Conservation (phyloP, 2,329 filamentous ascomycete species). For the Microcyclosporella mali region DNA sequence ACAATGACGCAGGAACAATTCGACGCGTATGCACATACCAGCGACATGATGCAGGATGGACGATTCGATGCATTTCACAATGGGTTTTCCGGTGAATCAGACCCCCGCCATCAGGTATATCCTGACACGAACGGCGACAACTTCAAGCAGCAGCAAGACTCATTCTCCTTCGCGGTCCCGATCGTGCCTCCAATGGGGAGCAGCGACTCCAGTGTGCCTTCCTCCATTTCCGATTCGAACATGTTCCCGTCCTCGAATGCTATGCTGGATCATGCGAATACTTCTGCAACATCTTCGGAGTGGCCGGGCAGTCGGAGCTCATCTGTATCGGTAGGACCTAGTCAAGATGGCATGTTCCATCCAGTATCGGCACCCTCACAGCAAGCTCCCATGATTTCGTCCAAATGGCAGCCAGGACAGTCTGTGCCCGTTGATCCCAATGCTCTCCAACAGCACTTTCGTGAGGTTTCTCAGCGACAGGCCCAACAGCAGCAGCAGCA, state of each 20-base stretch:
- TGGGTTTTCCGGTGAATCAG: constrained; percentile 14
- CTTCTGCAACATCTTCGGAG: constrained; percentile 26
- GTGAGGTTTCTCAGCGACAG: constrained; percentile 23
- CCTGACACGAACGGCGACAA: constrained; percentile 19
- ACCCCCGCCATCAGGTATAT: constrained; percentile 19
- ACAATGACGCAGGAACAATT: constrained; percentile 35
- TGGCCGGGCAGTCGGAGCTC: constrained; percentile 31
- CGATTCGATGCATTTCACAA: constrained; percentile 14
- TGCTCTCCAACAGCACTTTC: constrained; percentile 30
- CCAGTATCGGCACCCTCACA: constrained; percentile 10
- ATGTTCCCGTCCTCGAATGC: constrained; percentile 22
- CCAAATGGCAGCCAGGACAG: constrained; percentile 34
- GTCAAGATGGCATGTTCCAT: constrained; percentile 9
- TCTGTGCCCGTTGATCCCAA: constrained; percentile 32
- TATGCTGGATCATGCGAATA: constrained; percentile 18
- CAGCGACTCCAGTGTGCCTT: constrained; percentile 26
- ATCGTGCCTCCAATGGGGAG: constrained; percentile 22
- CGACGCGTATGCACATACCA: constrained; percentile 29
- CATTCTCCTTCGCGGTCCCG: constrained; percentile 16
- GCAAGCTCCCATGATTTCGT: constrained; percentile 14
- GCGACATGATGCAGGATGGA: constrained; percentile 11
- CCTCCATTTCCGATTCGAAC: constrained; percentile 22
- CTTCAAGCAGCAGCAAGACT: constrained; percentile 18
- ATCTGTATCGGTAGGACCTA: constrained; percentile 21
- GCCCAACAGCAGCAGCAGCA: constrained; percentile 10